Evolutionary conservation across 257 asterid species (phyloP).

Genomic region (Solanum clarkiae): DNA sequence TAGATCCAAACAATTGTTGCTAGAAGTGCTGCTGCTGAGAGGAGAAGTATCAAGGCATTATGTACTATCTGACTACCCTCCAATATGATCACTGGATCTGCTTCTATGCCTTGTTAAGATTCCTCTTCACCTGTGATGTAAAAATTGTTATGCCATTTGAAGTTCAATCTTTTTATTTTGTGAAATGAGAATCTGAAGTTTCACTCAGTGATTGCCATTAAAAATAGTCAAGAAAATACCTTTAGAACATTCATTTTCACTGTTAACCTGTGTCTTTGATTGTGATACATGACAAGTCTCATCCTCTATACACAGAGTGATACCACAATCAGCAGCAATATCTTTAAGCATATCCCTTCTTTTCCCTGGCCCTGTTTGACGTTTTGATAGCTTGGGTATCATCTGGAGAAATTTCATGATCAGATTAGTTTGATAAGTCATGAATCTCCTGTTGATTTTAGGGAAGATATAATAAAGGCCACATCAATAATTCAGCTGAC

Average conservation of each 20-base stretch:
- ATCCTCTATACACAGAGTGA: neutral
- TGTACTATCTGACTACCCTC: neutral
- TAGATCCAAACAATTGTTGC: slow-evolving; percentile 5
- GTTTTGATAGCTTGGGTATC: slow-evolving; percentile 15
- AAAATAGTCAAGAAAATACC: neutral
- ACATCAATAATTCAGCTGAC: neutral
- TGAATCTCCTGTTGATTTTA: neutral
- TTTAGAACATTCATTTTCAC: neutral
- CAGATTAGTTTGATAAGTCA: neutral
- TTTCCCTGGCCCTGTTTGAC: slow-evolving; percentile 18
- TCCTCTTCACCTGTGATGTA: neutral
- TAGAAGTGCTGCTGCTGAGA: slow-evolving; percentile 3
- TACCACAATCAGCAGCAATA: slow-evolving; percentile 27
- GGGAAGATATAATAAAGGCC: neutral
- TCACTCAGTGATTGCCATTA: neutral
- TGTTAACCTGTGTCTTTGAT: neutral
- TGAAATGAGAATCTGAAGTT: neutral
- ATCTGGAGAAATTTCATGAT: slow-evolving; percentile 8
- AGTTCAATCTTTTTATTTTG: neutral
- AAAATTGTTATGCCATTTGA: neutral
- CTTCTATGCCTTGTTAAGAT: neutral
- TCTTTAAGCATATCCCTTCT: slow-evolving; percentile 10
- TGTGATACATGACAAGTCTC: neutral
- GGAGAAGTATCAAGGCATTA: neutral
- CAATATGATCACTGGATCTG: neutral